phyloP scores from a whole-genome alignment of 192 early-diverging fungal genomes.

The Mortierella hygrophila region DNA sequence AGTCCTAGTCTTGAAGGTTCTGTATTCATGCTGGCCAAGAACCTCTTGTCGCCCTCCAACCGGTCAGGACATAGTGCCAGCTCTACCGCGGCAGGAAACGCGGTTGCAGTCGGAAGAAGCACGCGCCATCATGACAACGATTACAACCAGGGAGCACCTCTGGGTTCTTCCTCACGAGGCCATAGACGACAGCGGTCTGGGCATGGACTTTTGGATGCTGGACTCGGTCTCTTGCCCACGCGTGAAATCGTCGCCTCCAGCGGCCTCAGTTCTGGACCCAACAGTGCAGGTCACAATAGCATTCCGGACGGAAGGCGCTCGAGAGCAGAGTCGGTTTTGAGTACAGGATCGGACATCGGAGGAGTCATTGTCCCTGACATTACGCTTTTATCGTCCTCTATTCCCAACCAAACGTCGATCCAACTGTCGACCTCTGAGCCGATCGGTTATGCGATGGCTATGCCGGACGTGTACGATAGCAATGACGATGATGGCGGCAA shows the following conservation, averaged over 20 bases:
- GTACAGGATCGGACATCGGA: conserved; percentile 51
- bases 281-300: conserved; percentile 44
- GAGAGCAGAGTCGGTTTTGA: conserved; percentile 43
- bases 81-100: not conserved
- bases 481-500: not conserved
- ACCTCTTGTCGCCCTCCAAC: conserved; percentile 37
- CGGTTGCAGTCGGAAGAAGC: conserved; percentile 6
- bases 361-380: conserved; percentile 48
- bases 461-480: conserved; percentile 7
- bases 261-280: conserved; percentile 36
- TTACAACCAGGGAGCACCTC: not conserved
- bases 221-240: conserved; percentile 3
- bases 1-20: conserved; percentile 39
- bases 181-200: conserved; percentile 35
- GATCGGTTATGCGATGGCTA: not conserved
- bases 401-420: conserved; percentile 18
- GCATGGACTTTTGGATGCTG: conserved; percentile 39
- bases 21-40: conserved; percentile 31
- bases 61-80: not conserved
- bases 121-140: conserved; percentile 1
- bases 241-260: conserved; percentile 15
- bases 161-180: conserved; percentile 8
- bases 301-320: conserved; percentile 34
- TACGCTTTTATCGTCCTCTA: conserved; percentile 42
- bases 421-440: conserved; percentile 36